phyloP scores from a whole-genome alignment of 495 filamentous ascomycete genomes.

The Xylaria palmicola region DNA sequence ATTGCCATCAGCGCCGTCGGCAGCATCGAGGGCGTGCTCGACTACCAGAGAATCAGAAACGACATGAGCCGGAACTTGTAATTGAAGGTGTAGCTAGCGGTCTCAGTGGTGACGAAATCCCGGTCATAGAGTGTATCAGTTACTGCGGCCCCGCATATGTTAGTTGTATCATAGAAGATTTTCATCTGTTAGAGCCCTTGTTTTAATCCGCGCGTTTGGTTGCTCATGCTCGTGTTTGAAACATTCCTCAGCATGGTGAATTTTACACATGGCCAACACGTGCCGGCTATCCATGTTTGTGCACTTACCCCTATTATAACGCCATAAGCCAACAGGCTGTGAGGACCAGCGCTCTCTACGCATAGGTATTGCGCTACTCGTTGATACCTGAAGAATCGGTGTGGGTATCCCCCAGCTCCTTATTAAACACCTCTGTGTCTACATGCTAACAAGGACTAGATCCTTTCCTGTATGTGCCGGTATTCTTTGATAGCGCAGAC shows the following conservation, averaged over 20 bases:
- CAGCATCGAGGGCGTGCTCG: conserved; percentile 83
- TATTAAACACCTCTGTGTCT: neutral
- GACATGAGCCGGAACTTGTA: conserved; percentile 85
- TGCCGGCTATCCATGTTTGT: neutral
- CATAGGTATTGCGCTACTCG: neutral
- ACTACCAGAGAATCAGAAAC: conserved; percentile 83
- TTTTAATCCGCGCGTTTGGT: neutral
- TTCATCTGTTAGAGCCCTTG: conserved; percentile 27
- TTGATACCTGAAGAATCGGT: neutral
- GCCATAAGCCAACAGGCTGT: neutral
- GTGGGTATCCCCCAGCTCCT: neutral
- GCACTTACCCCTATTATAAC: neutral
- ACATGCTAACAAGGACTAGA: neutral
- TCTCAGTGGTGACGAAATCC: conserved; percentile 21
- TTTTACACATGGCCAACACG: neutral
- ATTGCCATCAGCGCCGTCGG: conserved; percentile 90
- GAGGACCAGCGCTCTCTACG: too few relatives aligned
- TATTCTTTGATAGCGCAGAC: too few relatives aligned
- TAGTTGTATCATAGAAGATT: conserved; percentile 37
- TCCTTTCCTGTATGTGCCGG: too few relatives aligned
- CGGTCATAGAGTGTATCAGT: conserved; percentile 37
- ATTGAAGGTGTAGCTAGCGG: conserved; percentile 16
- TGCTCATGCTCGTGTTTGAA: neutral
- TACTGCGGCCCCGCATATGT: conserved; percentile 25
- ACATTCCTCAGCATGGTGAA: neutral